Evolutionary conservation across 192 early-diverging fungal genomes (phyloP), one percentile per base, ranked within the genome.

Genomic region (Mortierella alpina): DNA sequence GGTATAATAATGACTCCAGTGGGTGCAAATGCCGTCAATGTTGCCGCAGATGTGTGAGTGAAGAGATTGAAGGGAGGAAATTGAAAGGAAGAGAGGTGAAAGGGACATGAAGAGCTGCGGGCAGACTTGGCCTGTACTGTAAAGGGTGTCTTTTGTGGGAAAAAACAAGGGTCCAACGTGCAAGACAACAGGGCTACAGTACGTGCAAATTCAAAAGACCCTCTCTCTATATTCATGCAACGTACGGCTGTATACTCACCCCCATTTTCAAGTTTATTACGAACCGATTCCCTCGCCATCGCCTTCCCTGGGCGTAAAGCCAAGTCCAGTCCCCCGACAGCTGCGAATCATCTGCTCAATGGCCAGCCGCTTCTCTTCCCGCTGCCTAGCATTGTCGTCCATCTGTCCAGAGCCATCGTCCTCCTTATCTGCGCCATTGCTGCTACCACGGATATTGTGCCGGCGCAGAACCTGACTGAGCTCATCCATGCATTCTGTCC

Each of bases 341-440:
- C 68, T 70, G 20, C 77, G 70, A 42, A 80, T 72, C 70, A 72
- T 68, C 51, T 66, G 64, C 60, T 80, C 77, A 44, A 80, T 68
- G 40, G 39, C 77, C 48, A 54, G 52, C 18, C 70, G 63, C 66
- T 72, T 80, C 40, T 80, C 42, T 15, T 80, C 65, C 13, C 64
- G 55, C 2, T 68, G 63, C 2, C 67, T 57, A 12, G 51, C 40
- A 9, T 23, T 9, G 14, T 48, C 66, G 40, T 48, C 31, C 22
- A 47, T 55, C 51, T 18, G 2, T 41, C 13, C 44, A 48, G 6
- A 9, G 17, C 40, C 23, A 3, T 9, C 42, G 5, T 62, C 7
- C 18, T 22, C 40, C n/a, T 22, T 17, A 11, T 59, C 22, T 15
- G n/a, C 14, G 12, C 17, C 72, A 7, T 12, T n/a, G 14, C 41